Evolutionary conservation across 257 asterid genomes (phyloP).

Genomic region (Plantago ovata): DNA sequence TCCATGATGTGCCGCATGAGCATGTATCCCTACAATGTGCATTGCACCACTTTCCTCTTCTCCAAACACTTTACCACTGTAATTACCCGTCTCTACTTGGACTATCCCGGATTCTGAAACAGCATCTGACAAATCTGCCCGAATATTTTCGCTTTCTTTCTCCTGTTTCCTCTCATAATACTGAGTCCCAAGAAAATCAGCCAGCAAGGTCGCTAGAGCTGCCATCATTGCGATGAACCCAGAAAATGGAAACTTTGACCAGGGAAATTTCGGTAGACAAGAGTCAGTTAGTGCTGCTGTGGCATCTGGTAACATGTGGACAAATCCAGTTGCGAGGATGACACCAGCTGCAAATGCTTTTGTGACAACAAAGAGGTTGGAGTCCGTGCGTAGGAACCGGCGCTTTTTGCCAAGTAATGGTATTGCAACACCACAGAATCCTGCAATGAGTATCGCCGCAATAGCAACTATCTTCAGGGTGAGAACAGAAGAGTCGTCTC

Average conservation of each 20-base stretch:
- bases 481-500: conserved; percentile 51
- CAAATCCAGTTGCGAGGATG: conserved; percentile 95
- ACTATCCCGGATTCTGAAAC: conserved; percentile 54
- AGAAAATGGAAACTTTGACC: conserved; percentile 85
- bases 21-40: conserved; percentile 92
- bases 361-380: conserved; percentile 74
- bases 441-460: conserved; percentile 65
- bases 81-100: conserved; percentile 37
- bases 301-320: conserved; percentile 93
- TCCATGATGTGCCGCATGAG: conserved; percentile 83
- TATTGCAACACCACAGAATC: conserved; percentile 72
- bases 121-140: conserved; percentile 34
- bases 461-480: conserved; percentile 72
- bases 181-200: conserved; percentile 87
- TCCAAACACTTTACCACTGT: conserved; percentile 50
- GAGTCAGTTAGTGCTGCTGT: conserved; percentile 52
- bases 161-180: conserved; percentile 83
- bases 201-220: conserved; percentile 74
- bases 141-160: conserved; percentile 33
- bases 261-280: conserved; percentile 69
- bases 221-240: conserved; percentile 98
- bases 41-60: conserved; percentile 86
- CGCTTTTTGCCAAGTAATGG: conserved; percentile 82
- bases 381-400: conserved; percentile 62
- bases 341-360: conserved; percentile 98